A percentile compares a stretch with the other conserved stretches of the same genome.
Evolutionary conservation across 352 stramenopile genomes (phyloP).

Genomic region (Pythium aristosporum): DNA sequence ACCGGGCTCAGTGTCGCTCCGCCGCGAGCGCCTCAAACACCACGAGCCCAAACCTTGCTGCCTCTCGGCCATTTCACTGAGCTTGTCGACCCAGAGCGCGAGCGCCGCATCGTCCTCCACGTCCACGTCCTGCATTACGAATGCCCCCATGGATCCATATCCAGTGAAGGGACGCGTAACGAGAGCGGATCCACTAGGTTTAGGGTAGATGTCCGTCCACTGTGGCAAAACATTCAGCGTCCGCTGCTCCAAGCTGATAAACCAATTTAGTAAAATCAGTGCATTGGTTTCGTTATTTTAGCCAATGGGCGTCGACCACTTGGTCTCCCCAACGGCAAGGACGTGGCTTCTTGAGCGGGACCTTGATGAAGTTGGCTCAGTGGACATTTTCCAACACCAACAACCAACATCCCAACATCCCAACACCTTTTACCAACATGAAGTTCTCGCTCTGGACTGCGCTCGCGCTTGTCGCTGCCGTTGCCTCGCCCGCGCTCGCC

Average conservation of each 20-base stretch:
- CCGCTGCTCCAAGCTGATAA: not conserved
- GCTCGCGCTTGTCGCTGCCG: slow-evolving; percentile 34
- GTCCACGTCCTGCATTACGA: not conserved
- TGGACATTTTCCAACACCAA: slow-evolving; percentile 8
- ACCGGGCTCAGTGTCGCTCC: not conserved
- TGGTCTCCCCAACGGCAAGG: slow-evolving; percentile 19
- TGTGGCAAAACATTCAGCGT: slow-evolving; percentile 7
- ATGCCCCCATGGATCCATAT: not conserved
- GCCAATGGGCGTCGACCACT: slow-evolving; percentile 45
- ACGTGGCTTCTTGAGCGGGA: slow-evolving; percentile 7
- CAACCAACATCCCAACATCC: slow-evolving; percentile 3
- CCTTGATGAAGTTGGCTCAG: not conserved
- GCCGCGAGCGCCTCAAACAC: no score
- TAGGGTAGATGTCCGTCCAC: slow-evolving; percentile 9
- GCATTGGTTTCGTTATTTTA: slow-evolving; percentile 24
- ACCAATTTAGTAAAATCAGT: slow-evolving; percentile 20
- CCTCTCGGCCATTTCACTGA: slow-evolving; percentile 31
- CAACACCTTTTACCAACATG: slow-evolving; percentile 33
- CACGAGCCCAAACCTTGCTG: slow-evolving; percentile 16
- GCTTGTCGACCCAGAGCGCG: slow-evolving; percentile 42
- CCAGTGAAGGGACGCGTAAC: slow-evolving; percentile 3
- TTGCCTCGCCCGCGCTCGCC: slow-evolving; percentile 34
- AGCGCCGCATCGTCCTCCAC: slow-evolving; percentile 20
- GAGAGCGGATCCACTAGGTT: slow-evolving; percentile 17
- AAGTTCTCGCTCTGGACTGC: slow-evolving; percentile 44